These are phyloP conservation scores for Tilletia caries DNA, from an alignment of 1,284 basidiomycete species.

Conservation along the genomic window DNA sequence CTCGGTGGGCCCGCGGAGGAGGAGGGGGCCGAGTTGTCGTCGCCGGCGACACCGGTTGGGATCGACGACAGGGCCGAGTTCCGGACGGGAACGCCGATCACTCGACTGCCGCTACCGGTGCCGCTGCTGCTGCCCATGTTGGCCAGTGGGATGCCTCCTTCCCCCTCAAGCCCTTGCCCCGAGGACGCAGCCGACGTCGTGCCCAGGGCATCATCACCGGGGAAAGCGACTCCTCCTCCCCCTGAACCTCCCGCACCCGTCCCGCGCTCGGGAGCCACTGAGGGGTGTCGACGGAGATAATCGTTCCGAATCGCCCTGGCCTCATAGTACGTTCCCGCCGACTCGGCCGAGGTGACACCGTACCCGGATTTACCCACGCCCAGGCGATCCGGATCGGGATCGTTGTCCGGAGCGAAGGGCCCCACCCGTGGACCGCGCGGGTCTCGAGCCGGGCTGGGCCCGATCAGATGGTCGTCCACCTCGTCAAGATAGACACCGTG, in stretches of 20 bases:
- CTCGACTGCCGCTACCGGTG: too few species aligned
- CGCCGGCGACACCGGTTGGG: not conserved
- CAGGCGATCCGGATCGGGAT: not conserved
- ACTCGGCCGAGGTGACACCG: not conserved
- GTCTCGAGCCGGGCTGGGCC: not conserved
- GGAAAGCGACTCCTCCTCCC: too few species aligned
- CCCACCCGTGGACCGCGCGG: not conserved
- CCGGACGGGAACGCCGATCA: not conserved
- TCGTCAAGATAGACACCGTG: conserved; percentile 8
- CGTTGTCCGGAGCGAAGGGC: not conserved
- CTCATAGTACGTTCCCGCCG: not conserved
- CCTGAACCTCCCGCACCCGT: too few species aligned
- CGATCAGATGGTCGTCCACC: not conserved
- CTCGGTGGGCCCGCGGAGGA: not conserved
- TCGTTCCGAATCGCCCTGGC: conserved; percentile 10
- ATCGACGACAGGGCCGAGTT: not conserved
- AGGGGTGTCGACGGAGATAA: conserved; percentile 8
- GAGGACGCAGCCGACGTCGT: too few species aligned
- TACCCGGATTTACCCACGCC: not conserved
- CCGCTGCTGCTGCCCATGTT: too few species aligned
- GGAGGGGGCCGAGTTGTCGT: too few species aligned
- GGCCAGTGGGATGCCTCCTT: too few species aligned
- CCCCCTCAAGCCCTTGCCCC: too few species aligned
- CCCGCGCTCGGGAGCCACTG: not conserved
- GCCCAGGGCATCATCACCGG: too few species aligned